phyloP scores from a whole-genome alignment of 805 yeast genomes.

The Ogataea ganodermae region DNA sequence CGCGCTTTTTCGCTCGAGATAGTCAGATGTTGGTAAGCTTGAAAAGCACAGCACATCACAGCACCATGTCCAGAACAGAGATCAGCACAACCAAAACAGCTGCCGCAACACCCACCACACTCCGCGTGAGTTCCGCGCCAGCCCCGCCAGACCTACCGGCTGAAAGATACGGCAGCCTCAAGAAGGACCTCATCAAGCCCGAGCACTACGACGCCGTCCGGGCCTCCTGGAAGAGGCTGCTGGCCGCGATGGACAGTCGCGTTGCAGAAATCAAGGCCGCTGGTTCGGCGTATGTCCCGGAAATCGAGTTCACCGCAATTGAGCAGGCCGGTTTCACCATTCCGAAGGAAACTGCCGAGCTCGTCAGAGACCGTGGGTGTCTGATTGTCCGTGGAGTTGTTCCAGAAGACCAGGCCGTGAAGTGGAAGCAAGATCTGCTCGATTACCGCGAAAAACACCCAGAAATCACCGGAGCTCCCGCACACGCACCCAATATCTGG shows the following conservation, averaged over 20 bases:
- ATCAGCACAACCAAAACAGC: not conserved
- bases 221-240: slow-evolving; percentile 34
- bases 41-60: no score
- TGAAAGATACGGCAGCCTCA: slow-evolving; percentile 17
- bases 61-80: not conserved
- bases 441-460: slow-evolving; percentile 33
- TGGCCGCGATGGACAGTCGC: slow-evolving; percentile 27
- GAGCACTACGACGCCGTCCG: slow-evolving; percentile 32
- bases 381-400: slow-evolving; percentile 38
- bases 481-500: slow-evolving; percentile 31
- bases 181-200: slow-evolving; percentile 26
- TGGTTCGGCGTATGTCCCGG: slow-evolving; percentile 31
- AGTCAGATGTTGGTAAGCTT: no score
- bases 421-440: slow-evolving; percentile 22
- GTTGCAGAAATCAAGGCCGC: slow-evolving; percentile 19
- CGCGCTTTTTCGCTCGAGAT: no score
- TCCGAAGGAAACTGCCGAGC: slow-evolving; percentile 8
- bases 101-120: not conserved
- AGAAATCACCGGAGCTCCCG: slow-evolving; percentile 29
- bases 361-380: slow-evolving; percentile 29
- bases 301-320: slow-evolving; percentile 28
- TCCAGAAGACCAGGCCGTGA: slow-evolving; percentile 26
- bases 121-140: not conserved
- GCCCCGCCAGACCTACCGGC: not conserved
- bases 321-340: slow-evolving; percentile 10